These are phyloP conservation scores for Trypanosoma rangeli DNA, from an alignment of 208 protist genomes.

Conservation along the genomic window DNA sequence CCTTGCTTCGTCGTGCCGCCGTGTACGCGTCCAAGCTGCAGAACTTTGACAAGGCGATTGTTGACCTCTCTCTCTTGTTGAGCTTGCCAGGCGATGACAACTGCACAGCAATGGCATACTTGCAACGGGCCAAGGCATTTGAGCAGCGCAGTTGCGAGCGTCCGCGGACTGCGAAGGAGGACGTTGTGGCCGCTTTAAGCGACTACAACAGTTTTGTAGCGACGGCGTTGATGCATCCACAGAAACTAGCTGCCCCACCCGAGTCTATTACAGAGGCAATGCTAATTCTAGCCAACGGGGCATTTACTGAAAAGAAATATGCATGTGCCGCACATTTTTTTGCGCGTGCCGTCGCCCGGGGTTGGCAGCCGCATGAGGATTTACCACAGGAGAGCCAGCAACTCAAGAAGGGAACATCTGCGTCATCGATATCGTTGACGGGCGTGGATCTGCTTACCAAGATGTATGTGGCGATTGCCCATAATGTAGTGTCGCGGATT, in stretches of 20 bases:
- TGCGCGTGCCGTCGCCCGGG: conserved; percentile 61
- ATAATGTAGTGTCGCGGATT: conserved; percentile 52
- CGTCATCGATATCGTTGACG: conserved; percentile 8
- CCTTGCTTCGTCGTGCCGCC: conserved; percentile 72
- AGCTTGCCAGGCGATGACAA: conserved; percentile 38
- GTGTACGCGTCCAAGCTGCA: conserved; percentile 53
- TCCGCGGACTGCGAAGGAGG: conserved; percentile 37
- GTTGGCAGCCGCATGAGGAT: conserved; percentile 57
- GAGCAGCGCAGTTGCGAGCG: conserved; percentile 32
- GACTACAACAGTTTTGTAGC: conserved; percentile 65
- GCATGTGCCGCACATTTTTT: conserved; percentile 64
- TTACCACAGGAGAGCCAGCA: background rate
- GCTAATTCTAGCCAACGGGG: conserved; percentile 79
- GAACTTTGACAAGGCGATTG: conserved; percentile 73
- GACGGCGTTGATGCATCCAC: conserved; percentile 17
- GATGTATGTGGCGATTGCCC: conserved; percentile 74
- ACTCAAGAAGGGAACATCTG: background rate
- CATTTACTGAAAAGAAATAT: conserved; percentile 56
- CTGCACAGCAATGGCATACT: conserved; percentile 67
- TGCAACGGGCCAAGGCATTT: conserved; percentile 76
- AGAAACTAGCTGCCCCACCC: conserved; percentile 22
- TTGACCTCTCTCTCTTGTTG: conserved; percentile 77
- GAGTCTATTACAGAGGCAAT: conserved; percentile 69
- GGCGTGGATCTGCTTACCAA: conserved; percentile 53
- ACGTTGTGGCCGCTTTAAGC: conserved; percentile 49